Base-by-base conservation (phyloP, 345 rosid species). In the Heritiera fomes region DNA sequence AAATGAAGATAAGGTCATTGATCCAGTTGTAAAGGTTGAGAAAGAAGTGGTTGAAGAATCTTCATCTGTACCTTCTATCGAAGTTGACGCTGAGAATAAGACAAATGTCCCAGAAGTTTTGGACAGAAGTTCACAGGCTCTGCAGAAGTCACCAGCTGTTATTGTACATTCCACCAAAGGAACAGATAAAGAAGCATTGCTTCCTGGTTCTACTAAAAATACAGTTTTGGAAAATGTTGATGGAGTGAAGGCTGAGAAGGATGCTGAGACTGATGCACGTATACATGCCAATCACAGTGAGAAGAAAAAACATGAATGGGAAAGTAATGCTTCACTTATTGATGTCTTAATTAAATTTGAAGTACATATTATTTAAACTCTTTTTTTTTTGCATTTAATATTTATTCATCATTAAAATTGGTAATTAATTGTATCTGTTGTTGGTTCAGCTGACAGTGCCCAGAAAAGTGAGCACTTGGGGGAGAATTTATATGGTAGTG, bases 171-270 rank as follows among this genome's bases (percentile, higher is more conserved):
- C 87, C 58, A 79, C 71, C 52, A 82, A 82, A 32, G 85, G 78
- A 79, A 30, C 82, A 1, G 82, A 67, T 69, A 80, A 70, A 34
- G 83, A 65, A 43, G 75, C 77, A 70, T 38, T 71, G 55, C 62
- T 67, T 73, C 49, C 87, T 66, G 78, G 49, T 75, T 41, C 84
- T 71, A 30, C 64, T 6, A 86, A 71, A 72, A 88, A 79, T 71
- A 45, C 50, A 17, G 43, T 23, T 69, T 46, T 74, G 11, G 81
- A 65, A 49, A 78, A 52, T 55, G 68, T 60, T 78, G 83, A 83
- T 73, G 86, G 75, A 79, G 55, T 71, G 53, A 86, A 84, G 81
- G 71, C 79, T 17, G 88, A 84, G 76, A 88, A 82, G 82, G 59
- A 78, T 49, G 83, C 78, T 65, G 87, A 71, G 65, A 71, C 66